Evolutionary conservation across 352 stramenopile species (phyloP).

Genomic region (Pythium biforme): DNA sequence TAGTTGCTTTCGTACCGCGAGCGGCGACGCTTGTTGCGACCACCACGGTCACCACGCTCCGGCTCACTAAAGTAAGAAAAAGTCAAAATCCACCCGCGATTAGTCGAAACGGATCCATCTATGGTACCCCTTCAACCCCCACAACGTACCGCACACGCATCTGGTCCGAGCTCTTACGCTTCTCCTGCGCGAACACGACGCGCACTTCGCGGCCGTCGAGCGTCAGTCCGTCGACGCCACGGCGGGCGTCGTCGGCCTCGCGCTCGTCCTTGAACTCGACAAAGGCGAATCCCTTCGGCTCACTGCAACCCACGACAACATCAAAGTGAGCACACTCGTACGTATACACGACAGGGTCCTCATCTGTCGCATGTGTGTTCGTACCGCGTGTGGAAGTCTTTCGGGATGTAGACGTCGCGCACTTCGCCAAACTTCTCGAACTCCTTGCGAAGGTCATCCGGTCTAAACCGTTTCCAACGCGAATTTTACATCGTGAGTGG

Average conservation of each 20-base stretch:
- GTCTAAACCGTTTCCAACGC: slow-evolving; percentile 21
- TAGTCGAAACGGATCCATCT: slow-evolving; percentile 7
- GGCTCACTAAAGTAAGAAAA: slow-evolving; percentile 7
- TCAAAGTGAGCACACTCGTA: slow-evolving; percentile 3
- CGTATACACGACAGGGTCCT: not conserved
- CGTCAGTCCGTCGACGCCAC: slow-evolving; percentile 89
- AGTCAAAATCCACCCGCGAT: not conserved
- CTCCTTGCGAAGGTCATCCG: slow-evolving; percentile 89
- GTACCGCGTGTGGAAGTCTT: slow-evolving; percentile 92
- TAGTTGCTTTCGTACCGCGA: slow-evolving; percentile 12
- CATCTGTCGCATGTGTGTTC: not conserved
- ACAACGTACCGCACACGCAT: slow-evolving; percentile 82
- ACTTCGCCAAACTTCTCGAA: slow-evolving; percentile 94
- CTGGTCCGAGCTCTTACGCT: slow-evolving; percentile 93
- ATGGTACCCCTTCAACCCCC: not conserved
- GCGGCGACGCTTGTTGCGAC: slow-evolving; percentile 16
- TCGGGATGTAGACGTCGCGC: slow-evolving; percentile 95
- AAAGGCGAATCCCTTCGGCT: slow-evolving; percentile 95
- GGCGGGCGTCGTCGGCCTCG: slow-evolving; percentile 88
- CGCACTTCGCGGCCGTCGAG: slow-evolving; percentile 93
- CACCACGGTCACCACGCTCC: slow-evolving; percentile 11
- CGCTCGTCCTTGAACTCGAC: slow-evolving; percentile 93
- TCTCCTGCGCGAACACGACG: slow-evolving; percentile 96
- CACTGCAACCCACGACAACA: slow-evolving; percentile 32
- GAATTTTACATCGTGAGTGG: slow-evolving; percentile 1